A percentile compares a stretch with the other conserved stretches of the same genome.
Conservation (phyloP, 1,284 basidiomycete genomes). For the Neotropicomus parvogracilis region DNA sequence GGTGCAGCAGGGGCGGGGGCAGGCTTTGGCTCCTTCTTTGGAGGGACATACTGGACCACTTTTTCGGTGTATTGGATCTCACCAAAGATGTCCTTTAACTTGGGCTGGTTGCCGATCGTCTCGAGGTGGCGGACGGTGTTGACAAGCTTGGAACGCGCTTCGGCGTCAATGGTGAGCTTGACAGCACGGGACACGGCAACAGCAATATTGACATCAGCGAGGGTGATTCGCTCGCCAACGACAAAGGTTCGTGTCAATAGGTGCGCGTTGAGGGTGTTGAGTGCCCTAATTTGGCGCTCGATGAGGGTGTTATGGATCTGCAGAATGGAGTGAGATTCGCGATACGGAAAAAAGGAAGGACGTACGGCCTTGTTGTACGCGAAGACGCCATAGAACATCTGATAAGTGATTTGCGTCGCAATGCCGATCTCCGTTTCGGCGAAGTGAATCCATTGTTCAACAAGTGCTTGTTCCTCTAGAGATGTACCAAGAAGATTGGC, state of each 20-base stretch:
- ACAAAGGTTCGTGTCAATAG: slow-evolving; percentile 85
- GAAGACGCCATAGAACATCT: slow-evolving; percentile 38
- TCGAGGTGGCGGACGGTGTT: slow-evolving; percentile 82
- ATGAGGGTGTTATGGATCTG: slow-evolving; percentile 55
- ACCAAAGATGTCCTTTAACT: slow-evolving; percentile 66
- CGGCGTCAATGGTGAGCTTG: slow-evolving; percentile 57
- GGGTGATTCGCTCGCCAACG: slow-evolving; percentile 90
- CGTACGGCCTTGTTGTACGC: slow-evolving; percentile 56
- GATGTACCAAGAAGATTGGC: slow-evolving; percentile 58
- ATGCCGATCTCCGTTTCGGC: slow-evolving; percentile 53
- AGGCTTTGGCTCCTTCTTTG: slow-evolving; percentile 61
- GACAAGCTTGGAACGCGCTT: slow-evolving; percentile 63
- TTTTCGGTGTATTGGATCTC: slow-evolving; percentile 66
- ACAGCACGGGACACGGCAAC: slow-evolving; percentile 51
- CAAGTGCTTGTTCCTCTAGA: slow-evolving; percentile 53
- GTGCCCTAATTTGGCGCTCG: slow-evolving; percentile 53
- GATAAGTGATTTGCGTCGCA: slow-evolving; percentile 27
- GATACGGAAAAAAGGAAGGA: slow-evolving; percentile 38
- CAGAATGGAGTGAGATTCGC: neutral
- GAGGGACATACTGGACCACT: slow-evolving; percentile 68
- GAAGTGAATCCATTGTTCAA: slow-evolving; percentile 69
- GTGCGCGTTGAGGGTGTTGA: slow-evolving; percentile 70
- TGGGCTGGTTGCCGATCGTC: slow-evolving; percentile 81
- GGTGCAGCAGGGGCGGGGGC: slow-evolving; percentile 40
- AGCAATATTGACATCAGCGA: slow-evolving; percentile 83